Percentiles rank a stretch among this genome's conserved stretches.
phyloP scores from a whole-genome alignment of 495 filamentous ascomycete genomes.

The Aspergillus baeticus region DNA sequence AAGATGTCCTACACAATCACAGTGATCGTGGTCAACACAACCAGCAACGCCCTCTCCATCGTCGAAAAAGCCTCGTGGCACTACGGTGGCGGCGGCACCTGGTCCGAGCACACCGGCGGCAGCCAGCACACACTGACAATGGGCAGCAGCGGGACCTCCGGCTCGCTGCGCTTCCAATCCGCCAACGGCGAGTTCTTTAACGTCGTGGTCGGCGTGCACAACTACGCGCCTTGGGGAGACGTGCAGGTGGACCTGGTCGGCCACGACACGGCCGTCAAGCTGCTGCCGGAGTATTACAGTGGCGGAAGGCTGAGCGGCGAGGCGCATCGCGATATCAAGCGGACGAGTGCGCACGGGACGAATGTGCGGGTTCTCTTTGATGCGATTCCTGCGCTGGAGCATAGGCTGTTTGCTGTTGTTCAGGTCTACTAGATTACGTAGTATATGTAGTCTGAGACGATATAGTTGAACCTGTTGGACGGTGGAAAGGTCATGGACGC shows the following conservation, averaged over 20 bases:
- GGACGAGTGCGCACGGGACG: neutral
- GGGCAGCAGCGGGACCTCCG: constrained; percentile 11
- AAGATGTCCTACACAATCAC: constrained; percentile 11
- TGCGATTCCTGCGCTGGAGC: neutral
- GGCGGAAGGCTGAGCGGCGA: neutral
- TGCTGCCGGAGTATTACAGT: constrained; percentile 8
- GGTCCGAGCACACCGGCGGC: constrained; percentile 1
- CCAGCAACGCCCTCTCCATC: neutral
- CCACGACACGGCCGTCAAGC: constrained; percentile 1
- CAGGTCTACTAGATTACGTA: too few relatives aligned
- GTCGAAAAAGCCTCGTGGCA: constrained; percentile 9
- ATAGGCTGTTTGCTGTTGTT: too few relatives aligned
- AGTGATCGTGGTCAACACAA: neutral
- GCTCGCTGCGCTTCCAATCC: constrained; percentile 2
- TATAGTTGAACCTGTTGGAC: too few relatives aligned
- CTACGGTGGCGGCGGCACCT: constrained; percentile 9
- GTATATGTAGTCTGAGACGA: too few relatives aligned
- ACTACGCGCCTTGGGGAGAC: constrained; percentile 5
- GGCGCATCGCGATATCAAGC: neutral
- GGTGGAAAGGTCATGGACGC: too few relatives aligned
- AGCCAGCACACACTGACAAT: constrained; percentile 6
- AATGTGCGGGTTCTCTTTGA: neutral
- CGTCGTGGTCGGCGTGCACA: constrained; percentile 8
- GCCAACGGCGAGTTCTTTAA: constrained; percentile 3
- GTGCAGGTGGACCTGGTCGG: neutral